Conservation (phyloP, 179 eudicot species). For the Amaranthus tricolor region DNA sequence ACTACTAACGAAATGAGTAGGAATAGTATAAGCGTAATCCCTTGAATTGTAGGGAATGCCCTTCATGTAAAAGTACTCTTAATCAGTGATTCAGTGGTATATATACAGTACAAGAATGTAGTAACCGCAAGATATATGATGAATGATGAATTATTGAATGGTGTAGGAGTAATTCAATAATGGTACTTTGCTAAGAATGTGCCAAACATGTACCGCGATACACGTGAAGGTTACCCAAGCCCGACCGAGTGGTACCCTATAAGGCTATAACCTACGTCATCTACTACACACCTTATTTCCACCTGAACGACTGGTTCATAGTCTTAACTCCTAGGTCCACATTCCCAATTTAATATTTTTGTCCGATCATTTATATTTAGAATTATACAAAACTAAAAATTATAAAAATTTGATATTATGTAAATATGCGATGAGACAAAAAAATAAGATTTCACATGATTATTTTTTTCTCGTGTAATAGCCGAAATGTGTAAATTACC, state of each 20-base stretch:
- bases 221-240: conserved; percentile 8
- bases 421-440: too few species aligned
- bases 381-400: too few species aligned
- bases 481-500: too few species aligned
- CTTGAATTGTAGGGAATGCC: too few species aligned
- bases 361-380: too few species aligned
- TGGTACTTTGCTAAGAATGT: neutral
- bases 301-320: neutral
- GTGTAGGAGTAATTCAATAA: neutral
- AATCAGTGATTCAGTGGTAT: neutral
- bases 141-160: neutral
- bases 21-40: too few species aligned
- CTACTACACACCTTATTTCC: neutral
- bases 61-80: too few species aligned
- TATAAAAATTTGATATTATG: too few species aligned
- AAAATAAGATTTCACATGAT: too few species aligned
- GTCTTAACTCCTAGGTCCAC: neutral
- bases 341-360: too few species aligned
- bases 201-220: conserved; percentile 20
- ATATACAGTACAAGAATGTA: neutral
- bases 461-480: too few species aligned
- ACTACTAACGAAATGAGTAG: too few species aligned
- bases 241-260: conserved; percentile 11
- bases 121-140: neutral
- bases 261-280: conserved; percentile 2